phyloP scores from a whole-genome alignment of 1,284 basidiomycete genomes.

The Puccinia polysora region DNA sequence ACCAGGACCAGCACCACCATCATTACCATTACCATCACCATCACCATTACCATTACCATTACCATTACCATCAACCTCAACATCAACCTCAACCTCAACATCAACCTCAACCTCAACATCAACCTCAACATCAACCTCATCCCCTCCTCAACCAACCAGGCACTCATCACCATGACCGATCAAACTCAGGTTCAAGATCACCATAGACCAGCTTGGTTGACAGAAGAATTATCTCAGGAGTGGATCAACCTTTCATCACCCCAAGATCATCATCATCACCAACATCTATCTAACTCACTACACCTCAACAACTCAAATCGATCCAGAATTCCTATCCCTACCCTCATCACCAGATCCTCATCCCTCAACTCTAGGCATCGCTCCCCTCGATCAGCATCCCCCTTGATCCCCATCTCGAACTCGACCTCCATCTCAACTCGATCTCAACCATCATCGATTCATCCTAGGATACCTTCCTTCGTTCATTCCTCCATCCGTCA shows the following conservation, averaged over 20 bases:
- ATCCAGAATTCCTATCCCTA: conserved; percentile 8
- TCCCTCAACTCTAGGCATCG: background rate
- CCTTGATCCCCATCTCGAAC: background rate
- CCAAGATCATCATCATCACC: background rate
- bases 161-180: too few relatives aligned
- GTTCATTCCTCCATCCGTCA: background rate
- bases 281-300: too few relatives aligned
- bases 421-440: background rate
- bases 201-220: conserved; percentile 41
- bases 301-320: background rate
- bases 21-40: too few relatives aligned
- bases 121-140: too few relatives aligned
- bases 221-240: conserved; percentile 43
- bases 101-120: too few relatives aligned
- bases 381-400: background rate
- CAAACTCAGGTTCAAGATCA: too few relatives aligned
- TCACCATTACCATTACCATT: too few relatives aligned
- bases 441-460: background rate
- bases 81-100: too few relatives aligned
- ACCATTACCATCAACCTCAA: too few relatives aligned
- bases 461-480: background rate
- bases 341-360: conserved; percentile 2
- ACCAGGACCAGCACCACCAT: too few relatives aligned
- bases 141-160: too few relatives aligned
- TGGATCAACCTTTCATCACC: conserved; percentile 28